phyloP scores from a whole-genome alignment of 805 yeast species.

The Teunomyces panamensis region DNA sequence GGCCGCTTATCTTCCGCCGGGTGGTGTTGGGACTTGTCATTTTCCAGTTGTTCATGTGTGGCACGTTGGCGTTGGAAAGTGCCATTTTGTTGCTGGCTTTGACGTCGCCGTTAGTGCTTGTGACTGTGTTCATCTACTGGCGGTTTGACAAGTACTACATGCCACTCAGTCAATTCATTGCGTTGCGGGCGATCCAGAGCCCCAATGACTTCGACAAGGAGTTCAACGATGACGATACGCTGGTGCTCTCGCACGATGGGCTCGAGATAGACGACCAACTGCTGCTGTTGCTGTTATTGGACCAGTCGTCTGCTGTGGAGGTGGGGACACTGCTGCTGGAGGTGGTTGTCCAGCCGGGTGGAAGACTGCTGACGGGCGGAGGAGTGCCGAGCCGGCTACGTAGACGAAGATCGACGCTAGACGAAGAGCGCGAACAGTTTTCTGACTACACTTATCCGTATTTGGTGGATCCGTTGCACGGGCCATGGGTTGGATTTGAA shows the following conservation, averaged over 20 bases:
- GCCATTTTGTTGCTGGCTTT: slow-evolving; percentile 49
- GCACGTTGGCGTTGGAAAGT: slow-evolving; percentile 59
- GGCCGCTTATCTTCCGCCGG: slow-evolving; percentile 62
- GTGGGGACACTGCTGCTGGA: not conserved
- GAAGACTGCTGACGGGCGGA: too few species aligned
- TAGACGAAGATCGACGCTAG: slow-evolving; percentile 49
- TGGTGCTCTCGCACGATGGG: slow-evolving; percentile 3
- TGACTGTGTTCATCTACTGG: slow-evolving; percentile 44
- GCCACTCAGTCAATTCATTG: slow-evolving; percentile 55
- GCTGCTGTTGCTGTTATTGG: slow-evolving; percentile 14
- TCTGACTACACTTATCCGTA: slow-evolving; percentile 51
- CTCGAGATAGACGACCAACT: slow-evolving; percentile 12
- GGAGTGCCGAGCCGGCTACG: slow-evolving; percentile 14
- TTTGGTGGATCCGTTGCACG: slow-evolving; percentile 45
- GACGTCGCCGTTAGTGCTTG: slow-evolving; percentile 47
- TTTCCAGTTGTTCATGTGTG: slow-evolving; percentile 62
- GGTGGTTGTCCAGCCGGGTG: too few species aligned
- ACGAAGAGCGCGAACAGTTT: slow-evolving; percentile 53
- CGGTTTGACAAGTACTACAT: slow-evolving; percentile 53
- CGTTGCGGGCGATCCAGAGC: slow-evolving; percentile 54
- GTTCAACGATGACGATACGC: slow-evolving; percentile 33
- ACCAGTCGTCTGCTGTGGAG: slow-evolving; percentile 18
- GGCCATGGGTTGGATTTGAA: slow-evolving; percentile 57
- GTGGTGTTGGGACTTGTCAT: slow-evolving; percentile 53
- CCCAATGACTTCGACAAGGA: slow-evolving; percentile 40